Base-by-base conservation (phyloP, 1,284 basidiomycete genomes). In the Cryptococcus maquisensis region DNA sequence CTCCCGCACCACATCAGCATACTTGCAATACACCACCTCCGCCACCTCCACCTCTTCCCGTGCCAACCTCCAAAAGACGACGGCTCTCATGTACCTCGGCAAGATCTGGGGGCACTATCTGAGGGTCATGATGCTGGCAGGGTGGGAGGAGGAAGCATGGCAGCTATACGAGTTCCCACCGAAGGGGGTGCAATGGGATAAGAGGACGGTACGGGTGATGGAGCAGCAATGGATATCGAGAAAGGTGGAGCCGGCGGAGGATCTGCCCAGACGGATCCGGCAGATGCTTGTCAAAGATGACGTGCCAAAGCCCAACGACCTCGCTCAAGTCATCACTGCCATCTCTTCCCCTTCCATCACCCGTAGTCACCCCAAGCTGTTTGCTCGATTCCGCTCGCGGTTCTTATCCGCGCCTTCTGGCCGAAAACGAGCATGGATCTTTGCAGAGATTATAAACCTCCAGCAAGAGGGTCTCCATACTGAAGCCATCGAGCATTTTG, bases 101-200 rank as follows among this genome's bases (percentile, higher is more conserved):
- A 35, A 26, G 9, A 67, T 60, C 61, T 68, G 68, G 66, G 64
- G 63, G 39, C 35, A 36, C n/a, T 70, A 68, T 48, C 45, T 70
- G 6, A 54, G 65, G 13, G 47, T 54, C 6, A 41, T 71, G 16
- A 50, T 61, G 6, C 44, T 57, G 3, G 61, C 57, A 1, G 71
- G 68, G 7, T 71, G 64, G 63, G 49, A 54, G 20, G 56, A 60
- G 3, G 52, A 59, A 16, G 66, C 66, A 4, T 53, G 37, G 24
- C 39, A 46, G 10, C 49, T 72, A 7, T 54, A 56, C n/a, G 49
- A 52, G 49, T 47, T 54, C 0, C 62, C 62, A 2, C 65, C 66
- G 3, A 35, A 24, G 6, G 55, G 51, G 4, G 50, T 62, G 2
- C 15, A 38, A 15, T 66, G 61, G 60, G 54, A 59, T 15, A 44